These are phyloP conservation scores for Amanita subjunquillea DNA, from an alignment of 768 basidiomycete species.

Conservation along the genomic window DNA sequence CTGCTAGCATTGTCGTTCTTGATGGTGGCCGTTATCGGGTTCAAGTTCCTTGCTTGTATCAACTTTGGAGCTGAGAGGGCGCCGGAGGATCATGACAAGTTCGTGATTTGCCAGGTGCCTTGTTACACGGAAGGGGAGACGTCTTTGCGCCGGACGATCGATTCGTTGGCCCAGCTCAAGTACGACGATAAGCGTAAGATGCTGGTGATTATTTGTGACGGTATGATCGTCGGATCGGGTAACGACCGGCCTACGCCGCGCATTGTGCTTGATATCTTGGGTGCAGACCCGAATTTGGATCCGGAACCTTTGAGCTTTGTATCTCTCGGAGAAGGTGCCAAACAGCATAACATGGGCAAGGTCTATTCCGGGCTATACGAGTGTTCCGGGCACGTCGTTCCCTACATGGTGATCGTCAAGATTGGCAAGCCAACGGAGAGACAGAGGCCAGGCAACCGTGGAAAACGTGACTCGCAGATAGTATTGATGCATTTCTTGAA, in stretches of 20 bases:
- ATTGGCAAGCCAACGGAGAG: slow-evolving; percentile 94
- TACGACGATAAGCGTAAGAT: slow-evolving; percentile 99
- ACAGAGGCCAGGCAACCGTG: slow-evolving; percentile 89
- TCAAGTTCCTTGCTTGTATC: slow-evolving; percentile 91
- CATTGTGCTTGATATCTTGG: slow-evolving; percentile 94
- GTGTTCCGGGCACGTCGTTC: slow-evolving; percentile 89
- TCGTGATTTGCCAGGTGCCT: slow-evolving; percentile 95
- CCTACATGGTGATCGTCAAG: slow-evolving; percentile 88
- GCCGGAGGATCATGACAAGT: slow-evolving; percentile 94
- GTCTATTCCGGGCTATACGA: slow-evolving; percentile 96
- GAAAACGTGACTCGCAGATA: slow-evolving; percentile 98
- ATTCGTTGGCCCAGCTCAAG: slow-evolving; percentile 87
- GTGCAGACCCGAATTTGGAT: slow-evolving; percentile 85
- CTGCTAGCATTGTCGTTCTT: slow-evolving; percentile 79
- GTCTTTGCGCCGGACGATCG: slow-evolving; percentile 81
- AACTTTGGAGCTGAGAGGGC: slow-evolving; percentile 73
- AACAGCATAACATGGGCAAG: slow-evolving; percentile 98
- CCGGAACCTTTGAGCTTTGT: slow-evolving; percentile 93
- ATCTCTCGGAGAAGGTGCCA: slow-evolving; percentile 87
- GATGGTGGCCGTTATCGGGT: slow-evolving; percentile 93
- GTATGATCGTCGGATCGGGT: slow-evolving; percentile 95
- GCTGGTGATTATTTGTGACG: slow-evolving; percentile 89
- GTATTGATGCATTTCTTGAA: slow-evolving; percentile 95
- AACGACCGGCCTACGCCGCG: slow-evolving; percentile 95
- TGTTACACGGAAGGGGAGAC: slow-evolving; percentile 96